Base-by-base conservation (phyloP, 352 stramenopile species). In the Blastocystis sp. region DNA sequence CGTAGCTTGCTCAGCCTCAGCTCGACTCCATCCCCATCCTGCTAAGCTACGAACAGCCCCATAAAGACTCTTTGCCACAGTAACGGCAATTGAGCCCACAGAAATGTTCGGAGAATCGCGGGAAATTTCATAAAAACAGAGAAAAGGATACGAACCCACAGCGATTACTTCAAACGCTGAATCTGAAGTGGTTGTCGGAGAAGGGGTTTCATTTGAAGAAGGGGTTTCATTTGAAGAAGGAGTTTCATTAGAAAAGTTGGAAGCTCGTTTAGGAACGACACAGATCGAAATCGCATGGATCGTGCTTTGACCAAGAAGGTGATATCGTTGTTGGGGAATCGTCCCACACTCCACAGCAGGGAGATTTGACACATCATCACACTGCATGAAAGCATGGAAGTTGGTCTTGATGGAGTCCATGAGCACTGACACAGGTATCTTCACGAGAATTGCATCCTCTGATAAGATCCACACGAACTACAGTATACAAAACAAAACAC, bases 381-480 rank as follows among this genome's bases (percentile, higher is more conserved):
- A 84, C 5, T 66, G 29, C 20, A 84, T 84, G 56, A 54, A 84
- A 20, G 73, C 73, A 26, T 84, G 73, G 20, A n/a, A 43, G 41
- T 84, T 84, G 15, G 50, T 55, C 3, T 68, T 34, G 3, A 84
- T 47, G 9, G 54, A 54, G 26, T 18, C 41, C 29, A 66, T 15
- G 7, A 84, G 53, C 29, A 41, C 20, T 37, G 26, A n/a, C 23
- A 29, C 26, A 37, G 73, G n/a, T 37, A 84, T 68, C 50, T 69
- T 63, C 3, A 84, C 23, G 23, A 84, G 73, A 18, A 68, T 29
- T 15, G 11, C 9, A 45, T 68, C 26, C 13, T 84, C 73, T 20
- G 73, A 39, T 3, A 84, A 37, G 62, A 84, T 66, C 73, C 73
- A 84, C 8, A 66, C 26, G 29, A 84, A 68, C 73, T 84, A 43